Evolutionary conservation across 1,139 yeast species (phyloP), one percentile per base, ranked within the genome.

Genomic region (Candida sp.): DNA sequence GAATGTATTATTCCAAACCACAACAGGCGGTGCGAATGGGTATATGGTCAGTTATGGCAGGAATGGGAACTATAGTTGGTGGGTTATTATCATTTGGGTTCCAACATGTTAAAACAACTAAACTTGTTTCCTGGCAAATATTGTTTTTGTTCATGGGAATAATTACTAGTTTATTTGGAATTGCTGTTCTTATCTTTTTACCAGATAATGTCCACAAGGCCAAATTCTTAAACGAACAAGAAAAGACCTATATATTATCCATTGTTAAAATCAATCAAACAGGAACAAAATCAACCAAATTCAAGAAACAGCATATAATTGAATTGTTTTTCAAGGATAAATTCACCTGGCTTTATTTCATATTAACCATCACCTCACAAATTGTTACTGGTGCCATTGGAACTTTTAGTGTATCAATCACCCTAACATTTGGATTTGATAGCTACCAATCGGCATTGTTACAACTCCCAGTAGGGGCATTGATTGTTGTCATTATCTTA

Each of bases 321-420:
- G 73, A 68, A 45, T 53, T 66, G 30, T 49, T 64, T n/a, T 52
- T 67, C 35, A 49, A 50, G 12, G 75, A 70, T 49, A 58, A 56
- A 41, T 63, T 64, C 36, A 69, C 74, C 7, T 70, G 74, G 73
- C 58, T 69, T 11, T 61, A 64, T 52, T 53, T 68, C 38, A 45
- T 67, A 11, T 54, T 70, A 38, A 68, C 73, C 1, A 43, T 70
- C 1, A 52, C 66, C 4, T 59, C 70, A 27, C 69, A 66, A 60
- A 66, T 70, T 29, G 70, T 70, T 4, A 69, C 74, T 3, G 76
- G 76, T 7, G 71, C 73, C 2, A 63, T 70, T 29, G 64, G 64
- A 15, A 64, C 73, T 1, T 70, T 70, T 43, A 66, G 73, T 45
- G 73, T 68, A 6, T 67, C 73, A 1, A 64, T 70, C 11, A 70